Base-by-base conservation (phyloP, 1,284 basidiomycete genomes). In the Mycosarcoma maydis region DNA sequence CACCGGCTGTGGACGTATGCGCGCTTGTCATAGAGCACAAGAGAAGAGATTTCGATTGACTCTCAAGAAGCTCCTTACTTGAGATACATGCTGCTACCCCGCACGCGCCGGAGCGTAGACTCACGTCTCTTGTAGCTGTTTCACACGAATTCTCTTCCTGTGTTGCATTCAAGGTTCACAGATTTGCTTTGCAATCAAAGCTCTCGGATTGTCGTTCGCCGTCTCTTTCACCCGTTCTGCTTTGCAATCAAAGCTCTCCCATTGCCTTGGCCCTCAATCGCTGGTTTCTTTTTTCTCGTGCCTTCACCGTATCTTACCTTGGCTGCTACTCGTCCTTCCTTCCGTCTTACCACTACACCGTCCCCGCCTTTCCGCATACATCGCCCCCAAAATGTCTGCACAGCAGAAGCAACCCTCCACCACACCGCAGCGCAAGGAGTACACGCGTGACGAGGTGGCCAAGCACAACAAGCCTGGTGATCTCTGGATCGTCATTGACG, bases 401-500 rank as follows among this genome's bases (percentile, higher is more conserved):
- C 47, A 41, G 23, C 67, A 67, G 62, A 65, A 70, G 53, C 66
- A 76, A 55, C 44, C 53, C 30, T 58, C 57, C 17, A 26, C 57
- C 20, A 42, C 57, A 24, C 62, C 61, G 22, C 49, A 67, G 57
- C 61, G 57, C 57, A 82, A 86, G 81, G 73, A 82, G 48, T 92
- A 86, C 83, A 88, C 89, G 2, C 80, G 86, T 29, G 90, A 87
- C 37, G 92, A 95, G 50, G 91, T 95, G 47, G 89, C 89, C 55
- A 90, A 91, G 85, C 93, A 95, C 85, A 92, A 90, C 83, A 90
- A 87, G 84, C 90, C 92, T 84, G 90, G 92, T 58, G 92, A 95
- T 81, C 84, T 90, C 55, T 94, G 92, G 92, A 91, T 95, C 19
- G 88, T 92, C 67, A 77, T 81, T 30, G 80, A 80, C 57, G 69